Base-by-base conservation (phyloP, 1,139 yeast genomes). In the Yamadazyma dushanensis region DNA sequence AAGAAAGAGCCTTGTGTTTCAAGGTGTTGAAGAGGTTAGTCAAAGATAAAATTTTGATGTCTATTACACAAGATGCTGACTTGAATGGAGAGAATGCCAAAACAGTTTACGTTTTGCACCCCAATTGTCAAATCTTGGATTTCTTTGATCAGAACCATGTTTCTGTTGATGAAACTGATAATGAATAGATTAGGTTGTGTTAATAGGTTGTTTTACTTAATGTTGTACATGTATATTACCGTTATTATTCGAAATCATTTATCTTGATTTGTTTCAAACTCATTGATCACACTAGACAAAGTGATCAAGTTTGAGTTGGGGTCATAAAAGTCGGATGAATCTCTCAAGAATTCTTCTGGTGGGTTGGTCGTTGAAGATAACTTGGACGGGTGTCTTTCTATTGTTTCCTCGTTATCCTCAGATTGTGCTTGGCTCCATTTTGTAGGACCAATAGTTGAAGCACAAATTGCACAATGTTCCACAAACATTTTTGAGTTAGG, bases 21-120 rank as follows among this genome's bases (percentile, higher is more conserved):
- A 92, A 88, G 59, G 96, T 94, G 11, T 66, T 92, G 54, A 83
- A 80, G 57, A 74, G 94, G 49, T 73, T 94, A 51, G 95, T 84
- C 17, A 85, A 84, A 56, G 97, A 92, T 55, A 78, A 86, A 53
- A 80, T 92, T 29, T 71, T 92, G 52, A 80, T 92, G 88, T 82
- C 80, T 50, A 81, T 94, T 32, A 77, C 78, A 21, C 89, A 88
- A 33, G 78, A 73, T 33, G 66, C 67, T 11, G 71, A 66, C 20
- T 46, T 57, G 20, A 59, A 36, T 50, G 43, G 36, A 47, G 40
- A 41, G 46, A 51, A 57, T 22, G 54, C 49, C 25, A 56, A 49
- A 39, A 54, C 54, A 15, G 64, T 83, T 24, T 88, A 83, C 54
- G 88, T 88, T 26, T 69, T 89, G 41, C 97, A 92, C 66, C 97